A percentile compares a stretch with the other conserved stretches of the same genome.
Conservation (phyloP, 139 green algal genomes). For the Chlamydomonas sphaeroides region DNA sequence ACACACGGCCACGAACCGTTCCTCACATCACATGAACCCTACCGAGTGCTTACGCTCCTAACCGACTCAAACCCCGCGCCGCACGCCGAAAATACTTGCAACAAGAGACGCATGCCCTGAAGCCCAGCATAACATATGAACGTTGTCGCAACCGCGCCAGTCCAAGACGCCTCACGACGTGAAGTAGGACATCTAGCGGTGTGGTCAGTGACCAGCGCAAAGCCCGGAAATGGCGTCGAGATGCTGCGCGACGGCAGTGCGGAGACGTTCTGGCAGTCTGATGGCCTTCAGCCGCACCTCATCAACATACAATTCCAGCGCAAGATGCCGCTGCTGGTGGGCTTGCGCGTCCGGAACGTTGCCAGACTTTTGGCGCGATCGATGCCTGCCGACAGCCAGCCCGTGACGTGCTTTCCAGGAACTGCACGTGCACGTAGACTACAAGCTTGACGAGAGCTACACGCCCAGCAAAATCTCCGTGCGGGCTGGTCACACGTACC, state of each 20-base stretch:
- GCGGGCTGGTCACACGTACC: conserved; percentile 77
- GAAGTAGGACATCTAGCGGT: conserved; percentile 90
- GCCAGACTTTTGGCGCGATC: no score
- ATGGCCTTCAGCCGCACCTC: conserved; percentile 91
- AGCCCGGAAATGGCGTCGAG: conserved; percentile 96
- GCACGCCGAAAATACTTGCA: no score
- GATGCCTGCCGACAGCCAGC: no score
- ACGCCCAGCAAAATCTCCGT: conserved; percentile 91
- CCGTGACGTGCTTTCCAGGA: conserved; percentile 70
- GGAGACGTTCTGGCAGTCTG: conserved; percentile 98
- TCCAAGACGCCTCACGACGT: no score
- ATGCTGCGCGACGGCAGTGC: conserved; percentile 87
- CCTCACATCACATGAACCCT: no score
- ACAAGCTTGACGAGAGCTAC: conserved; percentile 96
- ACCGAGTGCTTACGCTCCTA: no score
- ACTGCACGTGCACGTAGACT: conserved; percentile 92
- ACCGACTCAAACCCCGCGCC: no score
- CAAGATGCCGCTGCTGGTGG: conserved; percentile 72
- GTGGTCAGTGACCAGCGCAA: conserved; percentile 94
- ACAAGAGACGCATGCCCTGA: no score
- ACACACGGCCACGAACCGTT: no score
- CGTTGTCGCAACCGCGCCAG: no score
- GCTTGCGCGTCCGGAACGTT: no score
- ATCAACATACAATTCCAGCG: conserved; percentile 94
- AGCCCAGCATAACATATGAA: no score